These are phyloP conservation scores for Aureobasidium sp. DNA, from an alignment of 2,329 filamentous ascomycete genomes.

Conservation along the genomic window DNA sequence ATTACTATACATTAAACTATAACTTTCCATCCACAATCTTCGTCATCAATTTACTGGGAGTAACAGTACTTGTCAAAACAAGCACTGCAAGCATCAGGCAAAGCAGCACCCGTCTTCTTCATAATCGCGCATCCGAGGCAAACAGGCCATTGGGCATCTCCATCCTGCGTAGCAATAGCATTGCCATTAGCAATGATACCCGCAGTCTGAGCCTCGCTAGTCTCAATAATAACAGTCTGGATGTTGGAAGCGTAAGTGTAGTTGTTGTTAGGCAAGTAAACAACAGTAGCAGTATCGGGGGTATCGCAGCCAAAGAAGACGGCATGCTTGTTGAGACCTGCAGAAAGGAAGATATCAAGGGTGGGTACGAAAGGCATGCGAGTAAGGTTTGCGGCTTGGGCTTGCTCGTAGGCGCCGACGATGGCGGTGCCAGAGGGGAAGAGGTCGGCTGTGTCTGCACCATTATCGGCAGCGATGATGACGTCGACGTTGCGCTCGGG, in stretches of 20 bases:
- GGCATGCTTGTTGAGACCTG: conserved; percentile 52
- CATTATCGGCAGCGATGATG: conserved; percentile 58
- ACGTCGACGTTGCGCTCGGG: conserved; percentile 50
- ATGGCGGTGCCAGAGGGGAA: conserved; percentile 58
- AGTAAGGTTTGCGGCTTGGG: conserved; percentile 43
- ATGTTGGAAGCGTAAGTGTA: conserved; percentile 32
- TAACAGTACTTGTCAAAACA: conserved; percentile 38
- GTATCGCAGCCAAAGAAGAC: conserved; percentile 57
- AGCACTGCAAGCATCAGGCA: conserved; percentile 31
- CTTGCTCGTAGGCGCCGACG: conserved; percentile 51
- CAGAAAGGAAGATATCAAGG: conserved; percentile 49
- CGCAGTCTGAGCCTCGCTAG: conserved; percentile 29
- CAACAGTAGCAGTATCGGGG: conserved; percentile 26
- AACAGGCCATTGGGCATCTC: conserved; percentile 29
- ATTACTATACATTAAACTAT: too few relatives aligned
- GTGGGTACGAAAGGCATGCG: conserved; percentile 54
- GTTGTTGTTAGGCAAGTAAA: conserved; percentile 40
- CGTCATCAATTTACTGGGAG: background rate
- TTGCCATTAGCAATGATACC: conserved; percentile 37
- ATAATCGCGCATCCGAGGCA: conserved; percentile 40
- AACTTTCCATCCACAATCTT: too few relatives aligned
- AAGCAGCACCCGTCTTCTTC: conserved; percentile 26
- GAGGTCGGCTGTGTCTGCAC: conserved; percentile 50
- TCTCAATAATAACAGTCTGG: conserved; percentile 30
- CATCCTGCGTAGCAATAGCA: conserved; percentile 33